Percentiles rank a stretch among this genome's conserved stretches.
These are phyloP conservation scores for Sporisorium exsertum DNA, from an alignment of 1,284 basidiomycete genomes.

Conservation along the genomic window DNA sequence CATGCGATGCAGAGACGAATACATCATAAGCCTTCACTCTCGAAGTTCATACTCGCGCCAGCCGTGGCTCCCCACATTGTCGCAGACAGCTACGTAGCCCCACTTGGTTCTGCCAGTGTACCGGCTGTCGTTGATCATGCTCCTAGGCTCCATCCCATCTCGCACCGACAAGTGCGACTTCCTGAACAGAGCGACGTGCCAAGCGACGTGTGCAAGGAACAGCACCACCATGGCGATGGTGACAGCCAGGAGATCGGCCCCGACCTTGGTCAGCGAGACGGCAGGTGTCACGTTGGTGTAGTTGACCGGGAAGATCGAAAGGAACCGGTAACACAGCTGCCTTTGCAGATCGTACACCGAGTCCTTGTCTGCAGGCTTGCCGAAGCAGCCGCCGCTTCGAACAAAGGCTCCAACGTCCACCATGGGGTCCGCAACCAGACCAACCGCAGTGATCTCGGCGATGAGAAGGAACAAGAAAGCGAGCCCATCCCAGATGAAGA, in stretches of 20 bases:
- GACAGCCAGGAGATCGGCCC: constrained; percentile 2
- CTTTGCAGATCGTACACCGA: constrained; percentile 8
- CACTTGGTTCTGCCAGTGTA: constrained; percentile 1
- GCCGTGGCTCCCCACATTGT: constrained; percentile 4
- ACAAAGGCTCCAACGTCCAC: constrained; percentile 9
- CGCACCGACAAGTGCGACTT: constrained; percentile 2
- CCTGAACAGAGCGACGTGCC: not conserved
- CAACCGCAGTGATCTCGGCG: not conserved
- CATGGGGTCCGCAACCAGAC: constrained; percentile 5
- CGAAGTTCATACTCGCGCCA: too few relatives aligned
- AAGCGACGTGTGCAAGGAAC: constrained; percentile 3
- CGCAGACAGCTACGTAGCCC: not conserved
- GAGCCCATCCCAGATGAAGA: constrained; percentile 6
- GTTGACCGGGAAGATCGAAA: not conserved
- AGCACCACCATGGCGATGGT: not conserved
- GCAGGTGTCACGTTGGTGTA: not conserved
- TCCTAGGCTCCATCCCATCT: constrained; percentile 3
- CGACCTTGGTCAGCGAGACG: not conserved
- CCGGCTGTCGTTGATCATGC: too few relatives aligned
- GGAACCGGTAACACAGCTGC: not conserved
- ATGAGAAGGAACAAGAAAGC: not conserved
- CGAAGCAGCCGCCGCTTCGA: constrained; percentile 1
- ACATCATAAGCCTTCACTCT: not conserved
- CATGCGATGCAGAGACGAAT: not conserved
- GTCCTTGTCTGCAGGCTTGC: not conserved